Evolutionary conservation across 2,329 filamentous ascomycete genomes (phyloP).

Genomic region (Arachnomyces sp.): DNA sequence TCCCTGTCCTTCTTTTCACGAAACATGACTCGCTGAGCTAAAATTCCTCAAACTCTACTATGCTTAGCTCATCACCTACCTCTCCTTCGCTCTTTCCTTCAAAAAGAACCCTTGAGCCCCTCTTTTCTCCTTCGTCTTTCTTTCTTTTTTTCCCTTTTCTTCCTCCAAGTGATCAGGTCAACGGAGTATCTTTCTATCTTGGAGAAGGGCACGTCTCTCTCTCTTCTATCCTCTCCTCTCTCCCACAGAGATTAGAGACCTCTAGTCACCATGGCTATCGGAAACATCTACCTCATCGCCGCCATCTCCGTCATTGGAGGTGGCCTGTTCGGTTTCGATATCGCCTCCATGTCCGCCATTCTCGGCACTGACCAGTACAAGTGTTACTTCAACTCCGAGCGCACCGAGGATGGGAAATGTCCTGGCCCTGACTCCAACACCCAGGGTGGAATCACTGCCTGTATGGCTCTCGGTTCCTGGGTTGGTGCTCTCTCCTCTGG

Average conservation of each 20-base stretch:
- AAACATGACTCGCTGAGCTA: no score
- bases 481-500: constrained; percentile 50
- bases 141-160: no score
- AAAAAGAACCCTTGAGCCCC: no score
- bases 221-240: background rate
- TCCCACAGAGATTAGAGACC: no score
- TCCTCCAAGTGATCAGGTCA: no score
- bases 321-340: constrained; percentile 70
- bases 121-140: no score
- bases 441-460: constrained; percentile 63
- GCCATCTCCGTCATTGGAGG: constrained; percentile 56
- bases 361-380: constrained; percentile 61
- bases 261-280: constrained; percentile 32
- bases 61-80: no score
- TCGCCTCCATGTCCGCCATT: constrained; percentile 63
- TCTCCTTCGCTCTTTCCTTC: no score
- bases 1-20: no score
- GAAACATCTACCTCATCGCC: constrained; percentile 52
- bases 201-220: background rate
- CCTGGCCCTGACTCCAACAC: constrained; percentile 42
- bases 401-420: constrained; percentile 29
- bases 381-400: constrained; percentile 58
- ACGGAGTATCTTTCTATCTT: constrained; percentile 7
- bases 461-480: constrained; percentile 66
- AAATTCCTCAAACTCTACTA: no score